Base-by-base conservation (phyloP, 441 rosid genomes). In the Syzygium malaccense region DNA sequence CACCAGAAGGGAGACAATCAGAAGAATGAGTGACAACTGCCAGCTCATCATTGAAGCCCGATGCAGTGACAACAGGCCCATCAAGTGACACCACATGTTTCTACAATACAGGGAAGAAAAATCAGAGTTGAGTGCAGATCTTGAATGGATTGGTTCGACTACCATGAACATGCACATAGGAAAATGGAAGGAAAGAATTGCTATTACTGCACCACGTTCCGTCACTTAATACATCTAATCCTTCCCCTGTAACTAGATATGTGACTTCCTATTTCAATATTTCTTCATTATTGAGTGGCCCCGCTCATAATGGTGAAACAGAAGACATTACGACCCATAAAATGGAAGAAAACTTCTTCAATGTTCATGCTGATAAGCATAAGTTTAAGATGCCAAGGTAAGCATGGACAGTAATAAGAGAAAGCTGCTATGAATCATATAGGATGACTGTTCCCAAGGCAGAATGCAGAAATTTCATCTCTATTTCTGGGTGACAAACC, bases 21-120 rank as follows among this genome's bases (percentile, higher is more conserved):
- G 98, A 93, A 90, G 91, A 95, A 94, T 95, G 99, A 90, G 91
- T 94, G 75, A 97, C 97, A 87, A 98, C 93, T n/a, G 96, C 98
- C 91, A 98, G 97, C 88, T 92, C 95, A 93, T 98, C 94, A 88
- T 89, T 93, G 91, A 94, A 95, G 91, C 98, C 99, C 87, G 96
- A 93, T 88, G 99, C 95, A 86, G 98, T 94, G 90, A 96, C 98
- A 56, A 94, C 95, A 7, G 97, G 98, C 55, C 99, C 99, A 85
- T 95, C 95, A 91, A 98, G 95, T 86, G 98, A 97, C 55, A 98
- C 89, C 89, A 97, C 91, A 89, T 96, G 96, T 90, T 91, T 97
- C 99, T 98, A 95, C 93, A 93, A 71, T 87, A 86, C 80, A 41
- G 26, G 9, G 58, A 26, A 87, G 41, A 88, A 79, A 79, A 37